Evolutionary conservation across 1,284 basidiomycete genomes (phyloP), one percentile per base, ranked within the genome.

Genomic region (Naganishia sp.): DNA sequence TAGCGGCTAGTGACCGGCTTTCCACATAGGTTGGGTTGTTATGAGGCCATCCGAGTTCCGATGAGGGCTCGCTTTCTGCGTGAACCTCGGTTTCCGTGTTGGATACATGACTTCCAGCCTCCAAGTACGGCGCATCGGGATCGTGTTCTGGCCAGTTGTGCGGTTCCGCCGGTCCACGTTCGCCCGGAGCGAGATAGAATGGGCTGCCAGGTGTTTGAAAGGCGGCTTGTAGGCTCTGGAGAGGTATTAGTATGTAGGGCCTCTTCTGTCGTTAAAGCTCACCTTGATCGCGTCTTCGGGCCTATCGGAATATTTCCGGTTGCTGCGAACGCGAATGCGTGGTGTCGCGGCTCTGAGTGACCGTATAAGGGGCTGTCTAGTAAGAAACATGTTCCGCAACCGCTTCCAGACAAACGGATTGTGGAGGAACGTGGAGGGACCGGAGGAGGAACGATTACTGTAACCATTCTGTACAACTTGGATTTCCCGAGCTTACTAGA

Each of bases 141-240:
- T 78, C 75, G 23, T 66, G 55, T 42, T 66, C 64, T 41, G 46
- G 46, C 64, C 53, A 56, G 10, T 50, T 42, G 69, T 87, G 83
- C 2, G 86, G 85, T 0, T 84, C 84, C 6, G 82, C 83, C 41
- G 87, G 88, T 0, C 87, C 87, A 68, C 78, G 75, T 15, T 83
- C 81, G 13, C 87, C 87, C 11, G 85, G 85, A 3, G 84, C 79
- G 47, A 88, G 80, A 70, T 88, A 82, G 72, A 84, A 88, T 13
- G 87, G 88, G 2, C 87, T 88, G 1, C 81, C 78, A 0, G 86
- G 85, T 68, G 88, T 84, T n/a, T 82, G 82, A 72, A 88, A 89
- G 13, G 69, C 67, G 56, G 67, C 67, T 55, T 66, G 67, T 11
- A 70, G 55, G 32, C 63, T 58, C 63, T 69, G 63, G 35, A 63